Percentiles rank a stretch among this genome's conserved stretches.
phyloP scores from a whole-genome alignment of 352 stramenopile genomes.

The Phytopythium helicoides region DNA sequence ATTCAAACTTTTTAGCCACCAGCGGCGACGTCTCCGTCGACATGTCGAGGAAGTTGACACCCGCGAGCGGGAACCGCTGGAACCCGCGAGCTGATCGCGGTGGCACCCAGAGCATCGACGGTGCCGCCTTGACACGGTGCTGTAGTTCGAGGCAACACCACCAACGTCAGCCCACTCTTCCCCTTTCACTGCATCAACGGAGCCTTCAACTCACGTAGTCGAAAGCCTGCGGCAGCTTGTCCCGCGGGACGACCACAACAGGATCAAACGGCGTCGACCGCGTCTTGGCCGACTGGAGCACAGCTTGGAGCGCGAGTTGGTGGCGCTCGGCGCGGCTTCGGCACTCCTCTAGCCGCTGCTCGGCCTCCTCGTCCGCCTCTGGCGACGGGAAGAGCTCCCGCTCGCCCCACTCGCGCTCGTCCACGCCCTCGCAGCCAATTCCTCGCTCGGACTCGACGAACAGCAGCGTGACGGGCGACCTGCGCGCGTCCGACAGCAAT shows the following conservation, averaged over 20 bases:
- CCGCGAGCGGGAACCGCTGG: slow-evolving; percentile 51
- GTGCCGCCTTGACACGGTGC: slow-evolving; percentile 43
- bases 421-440: not conserved
- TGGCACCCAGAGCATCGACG: slow-evolving; percentile 56
- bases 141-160: slow-evolving; percentile 7
- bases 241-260: slow-evolving; percentile 22
- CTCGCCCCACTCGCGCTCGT: slow-evolving; percentile 9
- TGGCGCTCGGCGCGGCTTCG: slow-evolving; percentile 6
- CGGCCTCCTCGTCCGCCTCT: not conserved
- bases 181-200: no score
- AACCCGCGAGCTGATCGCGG: slow-evolving; percentile 36
- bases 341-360: slow-evolving; percentile 4
- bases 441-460: slow-evolving; percentile 16
- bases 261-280: slow-evolving; percentile 19
- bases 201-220: slow-evolving; percentile 25
- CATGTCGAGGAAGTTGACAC: slow-evolving; percentile 64
- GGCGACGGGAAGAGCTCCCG: not conserved
- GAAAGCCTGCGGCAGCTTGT: slow-evolving; percentile 19
- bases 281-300: slow-evolving; percentile 11
- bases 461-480: slow-evolving; percentile 19
- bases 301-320: slow-evolving; percentile 18
- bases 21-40: slow-evolving; percentile 10
- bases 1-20: slow-evolving; percentile 1
- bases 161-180: not conserved
- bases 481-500: slow-evolving; percentile 18